Conservation (phyloP, 176 grass and related monocot genomes). For the Zizania latifolia region DNA sequence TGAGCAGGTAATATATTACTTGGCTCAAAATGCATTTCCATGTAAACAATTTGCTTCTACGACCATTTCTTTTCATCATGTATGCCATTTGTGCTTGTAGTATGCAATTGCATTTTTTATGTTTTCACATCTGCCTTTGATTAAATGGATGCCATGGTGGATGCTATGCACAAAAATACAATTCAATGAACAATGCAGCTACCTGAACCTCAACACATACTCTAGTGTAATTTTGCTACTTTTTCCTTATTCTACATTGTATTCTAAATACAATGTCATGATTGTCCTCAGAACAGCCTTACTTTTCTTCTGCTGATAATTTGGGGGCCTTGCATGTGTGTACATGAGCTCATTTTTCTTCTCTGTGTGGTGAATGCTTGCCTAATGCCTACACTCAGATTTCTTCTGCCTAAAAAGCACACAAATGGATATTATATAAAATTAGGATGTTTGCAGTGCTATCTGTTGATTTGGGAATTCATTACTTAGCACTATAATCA, state of each 20-base stretch:
- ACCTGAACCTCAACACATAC: background rate
- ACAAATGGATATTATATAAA: background rate
- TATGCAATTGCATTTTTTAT: background rate
- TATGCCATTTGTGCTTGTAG: background rate
- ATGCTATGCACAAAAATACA: background rate
- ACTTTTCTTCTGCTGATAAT: background rate
- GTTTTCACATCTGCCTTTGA: background rate
- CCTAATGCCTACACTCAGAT: background rate
- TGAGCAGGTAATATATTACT: constrained; percentile 69
- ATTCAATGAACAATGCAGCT: background rate
- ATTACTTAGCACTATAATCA: background rate
- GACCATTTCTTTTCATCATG: background rate
- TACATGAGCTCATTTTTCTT: background rate
- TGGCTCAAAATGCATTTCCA: constrained; percentile 15
- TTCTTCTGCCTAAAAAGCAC: background rate
- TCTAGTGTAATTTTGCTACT: background rate
- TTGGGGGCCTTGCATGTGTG: background rate
- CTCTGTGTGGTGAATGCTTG: background rate
- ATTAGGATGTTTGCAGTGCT: constrained; percentile 2
- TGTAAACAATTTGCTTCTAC: constrained; percentile 6
- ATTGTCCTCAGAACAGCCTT: background rate
- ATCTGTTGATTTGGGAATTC: background rate
- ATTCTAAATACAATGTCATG: background rate
- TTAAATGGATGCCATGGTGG: background rate
- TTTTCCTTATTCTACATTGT: background rate